Evolutionary conservation across 2,329 filamentous ascomycete species (phyloP), one percentile per base, ranked within the genome.

Genomic region (Ustulina deusta): DNA sequence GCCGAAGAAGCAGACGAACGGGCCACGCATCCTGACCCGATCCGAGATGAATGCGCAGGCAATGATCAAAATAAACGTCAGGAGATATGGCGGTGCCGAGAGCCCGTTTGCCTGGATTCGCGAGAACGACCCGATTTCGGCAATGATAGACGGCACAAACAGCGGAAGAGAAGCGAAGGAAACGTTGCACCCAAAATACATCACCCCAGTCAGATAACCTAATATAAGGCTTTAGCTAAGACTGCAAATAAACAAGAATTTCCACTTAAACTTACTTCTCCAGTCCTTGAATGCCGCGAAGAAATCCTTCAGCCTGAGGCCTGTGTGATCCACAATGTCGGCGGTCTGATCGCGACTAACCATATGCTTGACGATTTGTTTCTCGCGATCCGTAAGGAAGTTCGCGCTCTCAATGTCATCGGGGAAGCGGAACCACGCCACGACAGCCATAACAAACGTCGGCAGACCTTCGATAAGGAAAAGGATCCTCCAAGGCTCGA

Each of bases 391-490:
- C 3, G 69, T 78, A 44, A 74, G 68, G 38, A 74, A 74, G 2
- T 17, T 63, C 0, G 72, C 73, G 17, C 55, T 69, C 38, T 69
- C 64, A 6, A 74, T 73, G 56, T 73, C 70, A 67, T 85, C 83
- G 0, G 83, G 81, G 38, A 85, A 72, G 61, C 78, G 80, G 65
- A 82, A 79, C 68, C 76, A 84, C 2, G 81, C 79, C 1, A 83
- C 76, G 1, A 71, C 72, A 0, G 81, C 77, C 75, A 84, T 80
- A 0, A 80, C 73, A 7, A 83, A 72, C 0, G 82, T 83, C 9
- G 82, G 81, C 9, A 81, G 72, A 0, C 83, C 83, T 63, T 81
- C 79, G 0, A 83, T 82, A 4, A 84, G 74, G 68, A 87, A 87
- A 3, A 87, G 71, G 2, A 86, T 80, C 40, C 78, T 63, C 80